Evolutionary conservation across 2,329 filamentous ascomycete species (phyloP), one percentile per base, ranked within the genome.

Genomic region (Massarina eburnea): DNA sequence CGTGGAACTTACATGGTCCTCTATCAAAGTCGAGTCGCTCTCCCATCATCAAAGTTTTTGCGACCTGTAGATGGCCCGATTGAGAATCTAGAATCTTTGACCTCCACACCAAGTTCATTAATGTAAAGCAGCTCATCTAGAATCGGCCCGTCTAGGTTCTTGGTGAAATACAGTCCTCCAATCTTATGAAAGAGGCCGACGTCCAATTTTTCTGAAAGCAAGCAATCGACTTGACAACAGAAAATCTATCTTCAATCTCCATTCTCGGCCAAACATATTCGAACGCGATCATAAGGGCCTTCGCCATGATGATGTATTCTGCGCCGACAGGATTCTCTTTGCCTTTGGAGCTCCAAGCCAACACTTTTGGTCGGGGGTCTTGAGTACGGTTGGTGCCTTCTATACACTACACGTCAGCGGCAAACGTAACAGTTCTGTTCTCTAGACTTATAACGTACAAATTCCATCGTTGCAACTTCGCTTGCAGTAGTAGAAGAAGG

Each of bases 381-480:
- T 39, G 8, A 71, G 54, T 18, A 61, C 48, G 27, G 61, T 60
- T 18, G 60, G 58, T 12, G 54, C 54, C 65, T 72, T 18, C 5
- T 32, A 20, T 48, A 27, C 6, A 26, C 50, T 41, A 50, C 34
- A 41, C 22, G 41, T 12, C 40, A 41, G 3, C 26, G 48, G 24
- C 15, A 43, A 14, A 26, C 14, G 26, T 33, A 20, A 12, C 9
- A 8, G 17, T 22, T 8, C 10, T 38, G 35, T 33, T 9, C 15
- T 12, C 15, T 40, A 27, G 39, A 33, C 48, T 19, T 26, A 43
- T 12, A 45, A 40, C 48, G 10, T 57, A 68, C 63, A 42, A 64
- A 66, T 22, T 64, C 58, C 66, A 71, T 68, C 12, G 68, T 71
- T 2, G 70, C 70, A 29, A 67, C 68, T 52, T 70, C 67, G 39